Evolutionary conservation across 352 stramenopile species (phyloP).

Genomic region (Phytophthora palmivora): DNA sequence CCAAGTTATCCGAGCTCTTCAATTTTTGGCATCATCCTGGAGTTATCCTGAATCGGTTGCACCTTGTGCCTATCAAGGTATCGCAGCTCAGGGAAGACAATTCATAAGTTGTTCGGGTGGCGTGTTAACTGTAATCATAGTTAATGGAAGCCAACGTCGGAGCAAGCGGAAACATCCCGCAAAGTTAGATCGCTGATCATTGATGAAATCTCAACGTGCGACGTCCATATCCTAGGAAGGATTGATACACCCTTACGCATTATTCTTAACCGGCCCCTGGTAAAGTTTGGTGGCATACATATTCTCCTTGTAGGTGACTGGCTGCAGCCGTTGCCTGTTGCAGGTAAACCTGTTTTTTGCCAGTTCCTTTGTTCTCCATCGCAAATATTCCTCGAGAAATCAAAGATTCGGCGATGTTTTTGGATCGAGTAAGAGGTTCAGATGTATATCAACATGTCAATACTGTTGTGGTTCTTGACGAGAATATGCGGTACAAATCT

Average conservation of each 20-base stretch:
- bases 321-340: constrained; percentile 13
- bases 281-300: constrained; percentile 7
- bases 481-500: constrained; percentile 2
- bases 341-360: constrained; percentile 1
- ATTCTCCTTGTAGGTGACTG: constrained; percentile 13
- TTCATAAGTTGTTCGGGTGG: constrained; percentile 17
- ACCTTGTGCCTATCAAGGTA: constrained; percentile 3
- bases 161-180: background rate
- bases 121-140: constrained; percentile 1
- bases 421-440: constrained; percentile 6
- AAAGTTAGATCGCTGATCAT: too few relatives aligned
- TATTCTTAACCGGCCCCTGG: too few relatives aligned
- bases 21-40: constrained; percentile 1
- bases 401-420: background rate
- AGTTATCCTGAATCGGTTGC: background rate
- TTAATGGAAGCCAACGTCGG: background rate
- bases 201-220: too few relatives aligned
- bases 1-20: background rate
- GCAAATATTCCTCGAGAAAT: background rate
- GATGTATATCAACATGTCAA: background rate
- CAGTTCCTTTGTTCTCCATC: background rate
- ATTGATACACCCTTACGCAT: too few relatives aligned
- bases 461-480: constrained; percentile 1
- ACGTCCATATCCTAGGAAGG: too few relatives aligned
- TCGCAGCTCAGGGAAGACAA: constrained; percentile 7